Evolutionary conservation across 75 land plant species (phyloP).

Genomic region (Selaginella tamariscina): DNA sequence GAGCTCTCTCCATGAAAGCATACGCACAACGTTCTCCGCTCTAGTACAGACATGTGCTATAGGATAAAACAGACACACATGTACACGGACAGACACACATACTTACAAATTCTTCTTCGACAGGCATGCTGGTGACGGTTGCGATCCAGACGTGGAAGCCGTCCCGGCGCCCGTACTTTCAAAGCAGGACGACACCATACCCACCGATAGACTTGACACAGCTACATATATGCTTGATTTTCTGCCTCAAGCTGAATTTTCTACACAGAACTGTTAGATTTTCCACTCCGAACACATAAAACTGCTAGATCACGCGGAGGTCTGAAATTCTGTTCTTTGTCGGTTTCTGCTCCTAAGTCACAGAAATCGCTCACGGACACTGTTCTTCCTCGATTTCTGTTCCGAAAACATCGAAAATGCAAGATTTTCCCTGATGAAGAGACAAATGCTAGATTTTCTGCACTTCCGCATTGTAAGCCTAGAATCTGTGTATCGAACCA

Average conservation of each 20-base stretch:
- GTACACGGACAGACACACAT: too few relatives aligned
- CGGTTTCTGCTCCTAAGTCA: too few relatives aligned
- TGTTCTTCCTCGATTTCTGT: too few relatives aligned
- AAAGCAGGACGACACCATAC: not conserved
- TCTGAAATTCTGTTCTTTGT: too few relatives aligned
- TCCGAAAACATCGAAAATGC: too few relatives aligned
- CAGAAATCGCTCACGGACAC: too few relatives aligned
- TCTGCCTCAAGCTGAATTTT: too few relatives aligned
- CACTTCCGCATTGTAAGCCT: not conserved
- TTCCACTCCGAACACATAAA: too few relatives aligned
- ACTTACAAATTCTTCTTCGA: not conserved
- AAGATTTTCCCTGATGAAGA: too few relatives aligned
- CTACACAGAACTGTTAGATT: too few relatives aligned
- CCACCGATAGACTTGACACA: not conserved
- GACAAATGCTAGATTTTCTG: not conserved
- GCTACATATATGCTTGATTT: not conserved
- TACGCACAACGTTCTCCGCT: conserved; percentile 36
- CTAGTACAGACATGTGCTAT: not conserved
- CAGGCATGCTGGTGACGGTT: not conserved
- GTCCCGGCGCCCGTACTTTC: not conserved
- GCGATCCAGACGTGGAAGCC: conserved; percentile 4
- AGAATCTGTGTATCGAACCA: not conserved
- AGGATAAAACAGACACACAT: not conserved
- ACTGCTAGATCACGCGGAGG: too few relatives aligned
- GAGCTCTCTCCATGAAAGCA: conserved; percentile 70